Evolutionary conservation across 2,329 filamentous ascomycete species (phyloP).

Genomic region (Microascus cirrosus): DNA sequence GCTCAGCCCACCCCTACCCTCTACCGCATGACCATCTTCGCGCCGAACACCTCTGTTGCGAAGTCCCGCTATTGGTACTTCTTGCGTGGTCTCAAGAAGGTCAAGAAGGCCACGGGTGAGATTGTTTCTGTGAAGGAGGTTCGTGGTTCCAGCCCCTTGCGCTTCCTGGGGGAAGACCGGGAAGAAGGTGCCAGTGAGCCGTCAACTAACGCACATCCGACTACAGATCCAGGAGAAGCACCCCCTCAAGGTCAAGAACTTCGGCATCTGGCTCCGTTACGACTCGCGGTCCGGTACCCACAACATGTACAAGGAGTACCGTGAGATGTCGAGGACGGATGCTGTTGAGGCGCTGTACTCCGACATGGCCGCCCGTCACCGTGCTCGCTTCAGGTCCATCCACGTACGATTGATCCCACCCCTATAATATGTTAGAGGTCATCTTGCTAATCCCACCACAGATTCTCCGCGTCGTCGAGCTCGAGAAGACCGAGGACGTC

Average conservation of each 20-base stretch:
- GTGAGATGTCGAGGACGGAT: conserved; percentile 92
- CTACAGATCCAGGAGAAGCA: conserved; percentile 92
- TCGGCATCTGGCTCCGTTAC: conserved; percentile 99
- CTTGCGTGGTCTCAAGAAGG: conserved; percentile 96
- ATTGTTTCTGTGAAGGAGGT: conserved; percentile 96
- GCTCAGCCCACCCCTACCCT: conserved; percentile 94
- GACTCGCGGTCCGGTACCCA: conserved; percentile 99
- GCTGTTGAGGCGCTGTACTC: conserved; percentile 96
- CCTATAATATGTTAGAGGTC: neutral
- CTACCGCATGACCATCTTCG: conserved; percentile 99
- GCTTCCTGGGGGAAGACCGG: neutral
- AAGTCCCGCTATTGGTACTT: conserved; percentile 99
- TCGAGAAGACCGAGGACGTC: conserved; percentile 89
- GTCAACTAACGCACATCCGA: neutral
- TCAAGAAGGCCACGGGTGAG: conserved; percentile 99
- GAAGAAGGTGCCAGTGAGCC: neutral
- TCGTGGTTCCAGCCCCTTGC: conserved; percentile 28
- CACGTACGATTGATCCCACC: conserved; percentile 58
- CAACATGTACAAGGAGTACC: conserved; percentile 99
- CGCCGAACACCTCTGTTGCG: conserved; percentile 92
- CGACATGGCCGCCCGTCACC: conserved; percentile 99
- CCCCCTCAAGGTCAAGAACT: conserved; percentile 99
- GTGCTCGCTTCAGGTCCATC: conserved; percentile 89
- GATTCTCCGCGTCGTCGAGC: conserved; percentile 97
- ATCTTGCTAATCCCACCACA: conserved; percentile 22